Evolutionary conservation across 202 grass and related monocot species (phyloP), one percentile per base, ranked within the genome.

Genomic region (Elaeis oleifera): DNA sequence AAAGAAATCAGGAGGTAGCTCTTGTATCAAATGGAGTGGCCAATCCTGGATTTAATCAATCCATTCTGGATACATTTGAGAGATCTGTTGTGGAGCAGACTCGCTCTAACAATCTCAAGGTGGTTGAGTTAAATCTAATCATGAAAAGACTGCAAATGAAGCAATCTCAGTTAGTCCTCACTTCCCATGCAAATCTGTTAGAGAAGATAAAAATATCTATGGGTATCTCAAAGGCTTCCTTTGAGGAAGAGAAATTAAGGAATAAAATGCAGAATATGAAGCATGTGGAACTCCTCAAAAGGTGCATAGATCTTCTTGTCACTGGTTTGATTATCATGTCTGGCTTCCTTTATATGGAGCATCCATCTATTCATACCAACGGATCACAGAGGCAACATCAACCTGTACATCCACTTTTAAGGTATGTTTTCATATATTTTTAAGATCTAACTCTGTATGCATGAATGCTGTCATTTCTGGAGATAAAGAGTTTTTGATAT

Each of bases 281-380:
- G 18, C 67, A 86, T 71, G 73, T 77, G 53, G 82, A 92, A 74
- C 71, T 92, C 27, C 70, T 89, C 61, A 86, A 54, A 63, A 81
- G 27, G 59, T 90, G 87, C 69, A 86, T 92, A 78, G 94, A 92
- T 80, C 72, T 92, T 70, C 84, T 84, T 59, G 74, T 92, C 23
- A 82, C 82, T 53, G 82, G 82, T n/a, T 79, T 99, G 51, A 78
- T 92, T 67, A 70, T 99, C 69, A 92, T 99, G 94, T 89, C 74
- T 72, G 51, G 54, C 54, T 92, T 74, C 75, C 84, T 89, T 68
- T 84, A 64, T 99, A 92, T 68, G 88, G 85, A 51, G 84, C 88
- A 20, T 99, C 78, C 63, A 71, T 79, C 68, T 87, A 84, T 67
- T 89, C 88, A 0, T 92, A 92, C 52, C 54, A 89, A 76, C 57